Percentiles rank a stretch among this genome's conserved stretches.
Evolutionary conservation across 2,329 filamentous ascomycete species (phyloP).

Genomic region (Nothophoma quercina): DNA sequence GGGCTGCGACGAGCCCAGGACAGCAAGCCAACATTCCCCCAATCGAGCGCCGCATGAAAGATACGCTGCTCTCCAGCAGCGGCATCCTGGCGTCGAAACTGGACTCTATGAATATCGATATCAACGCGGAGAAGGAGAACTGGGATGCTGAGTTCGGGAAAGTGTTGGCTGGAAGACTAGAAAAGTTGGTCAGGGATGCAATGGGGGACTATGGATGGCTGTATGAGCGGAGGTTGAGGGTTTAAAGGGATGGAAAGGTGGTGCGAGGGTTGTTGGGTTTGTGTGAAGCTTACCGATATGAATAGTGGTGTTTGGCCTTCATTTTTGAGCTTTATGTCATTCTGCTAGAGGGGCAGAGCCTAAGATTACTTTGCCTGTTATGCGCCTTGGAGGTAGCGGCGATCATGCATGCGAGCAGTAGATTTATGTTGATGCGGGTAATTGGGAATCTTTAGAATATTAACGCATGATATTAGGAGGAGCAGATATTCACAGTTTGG

Average conservation of each 20-base stretch:
- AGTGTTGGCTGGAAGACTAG: constrained; percentile 19
- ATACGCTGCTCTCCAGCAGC: constrained; percentile 28
- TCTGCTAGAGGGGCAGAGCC: too few species aligned
- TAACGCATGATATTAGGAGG: too few species aligned
- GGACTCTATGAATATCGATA: neutral
- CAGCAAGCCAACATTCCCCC: constrained; percentile 6
- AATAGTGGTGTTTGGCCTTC: too few species aligned
- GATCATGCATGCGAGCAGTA: too few species aligned
- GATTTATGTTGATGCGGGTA: too few species aligned
- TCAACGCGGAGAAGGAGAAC: constrained; percentile 14
- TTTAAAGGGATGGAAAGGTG: neutral
- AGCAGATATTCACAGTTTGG: too few species aligned
- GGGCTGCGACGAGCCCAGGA: constrained; percentile 17
- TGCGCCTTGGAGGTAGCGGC: too few species aligned
- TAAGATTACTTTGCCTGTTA: too few species aligned
- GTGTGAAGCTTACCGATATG: too few species aligned
- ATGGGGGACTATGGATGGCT: constrained; percentile 30
- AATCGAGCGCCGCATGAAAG: constrained; percentile 27
- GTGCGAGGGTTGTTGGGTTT: neutral
- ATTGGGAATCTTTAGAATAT: too few species aligned
- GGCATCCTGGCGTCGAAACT: constrained; percentile 25
- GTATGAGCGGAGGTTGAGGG: constrained; percentile 17
- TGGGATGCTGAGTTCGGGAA: constrained; percentile 32
- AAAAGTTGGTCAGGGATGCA: constrained; percentile 14
- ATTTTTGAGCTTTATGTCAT: too few species aligned